phyloP scores from a whole-genome alignment of 352 stramenopile species.

The Blastocystis sp. region DNA sequence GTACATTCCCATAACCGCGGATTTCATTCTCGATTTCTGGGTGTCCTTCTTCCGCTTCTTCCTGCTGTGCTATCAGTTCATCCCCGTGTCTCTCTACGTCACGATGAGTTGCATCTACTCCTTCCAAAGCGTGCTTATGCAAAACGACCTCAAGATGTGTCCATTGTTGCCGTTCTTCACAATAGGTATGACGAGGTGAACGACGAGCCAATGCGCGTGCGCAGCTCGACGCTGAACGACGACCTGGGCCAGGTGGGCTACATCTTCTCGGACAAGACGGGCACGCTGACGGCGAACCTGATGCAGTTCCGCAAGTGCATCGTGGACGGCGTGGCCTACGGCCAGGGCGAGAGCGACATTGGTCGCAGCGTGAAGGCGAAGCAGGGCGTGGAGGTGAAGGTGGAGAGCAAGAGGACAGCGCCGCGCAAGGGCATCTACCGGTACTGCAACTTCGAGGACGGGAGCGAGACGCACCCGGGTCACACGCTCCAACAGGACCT shows the following conservation, averaged over 20 bases:
- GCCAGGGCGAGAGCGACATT: conserved; percentile 81
- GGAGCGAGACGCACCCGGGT: conserved; percentile 74
- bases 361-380: conserved; percentile 75
- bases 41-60: conserved; percentile 80
- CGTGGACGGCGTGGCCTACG: conserved; percentile 84
- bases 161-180: background rate
- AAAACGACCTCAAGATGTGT: conserved; percentile 86
- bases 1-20: conserved; percentile 75
- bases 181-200: conserved; percentile 73
- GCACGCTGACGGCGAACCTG: conserved; percentile 98
- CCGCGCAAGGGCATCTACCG: conserved; percentile 11
- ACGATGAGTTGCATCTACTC: conserved; percentile 92
- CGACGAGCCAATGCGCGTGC: conserved; percentile 75
- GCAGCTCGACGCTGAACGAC: conserved; percentile 86
- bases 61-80: conserved; percentile 91
- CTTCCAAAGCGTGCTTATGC: conserved; percentile 87
- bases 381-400: conserved; percentile 15
- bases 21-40: conserved; percentile 24
- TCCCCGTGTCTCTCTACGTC: conserved; percentile 94
- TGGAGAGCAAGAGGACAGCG: background rate
- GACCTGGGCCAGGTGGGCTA: conserved; percentile 94
- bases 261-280: conserved; percentile 98
- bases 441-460: conserved; percentile 35
- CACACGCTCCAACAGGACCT: conserved; percentile 74
- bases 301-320: conserved; percentile 93